Evolutionary conservation across 352 stramenopile genomes (phyloP).

Genomic region (Phytophthora tentaculata): DNA sequence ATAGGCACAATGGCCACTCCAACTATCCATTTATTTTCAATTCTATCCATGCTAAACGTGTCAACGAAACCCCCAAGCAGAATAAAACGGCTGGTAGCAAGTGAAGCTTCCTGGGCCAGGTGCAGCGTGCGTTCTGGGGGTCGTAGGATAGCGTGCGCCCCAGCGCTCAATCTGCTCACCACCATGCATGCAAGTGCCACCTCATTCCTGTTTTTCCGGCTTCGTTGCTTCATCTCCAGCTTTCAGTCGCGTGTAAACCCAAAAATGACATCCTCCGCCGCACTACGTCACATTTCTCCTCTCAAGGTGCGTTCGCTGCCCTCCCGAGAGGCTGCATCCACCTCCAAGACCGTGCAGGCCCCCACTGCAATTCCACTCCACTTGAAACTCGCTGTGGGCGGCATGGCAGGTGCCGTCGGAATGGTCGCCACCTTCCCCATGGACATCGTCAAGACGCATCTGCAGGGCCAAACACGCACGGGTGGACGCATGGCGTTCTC

Average conservation of each 20-base stretch:
- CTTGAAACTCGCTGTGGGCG: conserved; percentile 85
- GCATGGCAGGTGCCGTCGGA: conserved; percentile 86
- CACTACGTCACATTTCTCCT: conserved; percentile 25
- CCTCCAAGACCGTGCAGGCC: conserved; percentile 16
- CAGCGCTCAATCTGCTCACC: conserved; percentile 5
- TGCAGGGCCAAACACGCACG: conserved; percentile 79
- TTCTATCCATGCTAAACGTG: conserved; percentile 10
- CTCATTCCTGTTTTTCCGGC: conserved; percentile 40
- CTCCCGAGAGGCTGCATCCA: conserved; percentile 10
- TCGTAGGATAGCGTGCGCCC: conserved; percentile 13
- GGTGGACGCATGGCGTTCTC: conserved; percentile 52
- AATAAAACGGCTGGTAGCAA: conserved; percentile 21
- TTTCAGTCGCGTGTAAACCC: conserved; percentile 6
- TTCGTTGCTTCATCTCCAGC: conserved; percentile 15
- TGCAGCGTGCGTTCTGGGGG: conserved; percentile 9
- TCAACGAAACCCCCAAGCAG: conserved; percentile 14
- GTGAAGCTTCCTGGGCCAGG: conserved; percentile 14
- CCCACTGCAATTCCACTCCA: conserved; percentile 70
- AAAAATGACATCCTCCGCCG: conserved; percentile 25
- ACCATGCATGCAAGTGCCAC: background rate
- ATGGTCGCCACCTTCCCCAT: conserved; percentile 90
- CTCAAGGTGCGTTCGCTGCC: conserved; percentile 28
- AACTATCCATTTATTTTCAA: background rate
- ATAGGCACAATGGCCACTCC: background rate
- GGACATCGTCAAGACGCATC: conserved; percentile 93